Evolutionary conservation across 1,284 basidiomycete genomes (phyloP).

Genomic region (Boletus semigastroideus): DNA sequence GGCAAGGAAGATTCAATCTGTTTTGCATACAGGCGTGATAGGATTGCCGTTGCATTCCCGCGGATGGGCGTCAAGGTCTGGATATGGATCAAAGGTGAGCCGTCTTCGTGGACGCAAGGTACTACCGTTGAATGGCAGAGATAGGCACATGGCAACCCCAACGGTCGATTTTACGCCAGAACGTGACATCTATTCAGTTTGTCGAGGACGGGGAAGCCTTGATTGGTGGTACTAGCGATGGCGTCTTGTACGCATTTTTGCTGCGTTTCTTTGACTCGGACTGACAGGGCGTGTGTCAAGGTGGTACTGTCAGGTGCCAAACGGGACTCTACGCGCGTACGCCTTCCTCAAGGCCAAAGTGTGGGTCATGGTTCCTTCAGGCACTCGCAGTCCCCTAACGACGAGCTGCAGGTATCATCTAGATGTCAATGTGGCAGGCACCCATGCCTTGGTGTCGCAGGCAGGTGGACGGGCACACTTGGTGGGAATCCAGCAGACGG

Average conservation of each 20-base stretch:
- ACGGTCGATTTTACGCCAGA: conserved; percentile 56
- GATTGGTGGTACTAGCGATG: conserved; percentile 66
- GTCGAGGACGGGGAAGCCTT: conserved; percentile 59
- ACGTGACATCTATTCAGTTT: conserved; percentile 61
- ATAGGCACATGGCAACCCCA: conserved; percentile 59
- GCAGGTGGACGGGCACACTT: conserved; percentile 48
- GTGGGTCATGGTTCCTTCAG: conserved; percentile 36
- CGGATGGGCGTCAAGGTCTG: conserved; percentile 61
- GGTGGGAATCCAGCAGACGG: conserved; percentile 46
- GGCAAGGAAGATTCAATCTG: conserved; percentile 47
- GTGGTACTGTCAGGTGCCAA: conserved; percentile 64
- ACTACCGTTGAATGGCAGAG: background rate
- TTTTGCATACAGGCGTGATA: conserved; percentile 54
- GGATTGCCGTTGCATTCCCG: conserved; percentile 62
- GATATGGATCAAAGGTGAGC: conserved; percentile 55
- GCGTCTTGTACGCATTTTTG: conserved; percentile 48
- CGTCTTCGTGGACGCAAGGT: background rate
- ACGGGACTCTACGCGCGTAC: conserved; percentile 57
- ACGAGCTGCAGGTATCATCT: conserved; percentile 44
- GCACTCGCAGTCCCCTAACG: conserved; percentile 2
- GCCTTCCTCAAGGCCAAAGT: conserved; percentile 56
- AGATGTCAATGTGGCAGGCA: conserved; percentile 46
- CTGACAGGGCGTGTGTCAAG: conserved; percentile 33
- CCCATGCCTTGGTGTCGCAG: conserved; percentile 53
- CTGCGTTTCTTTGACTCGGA: background rate